Percentiles rank a stretch among this genome's conserved stretches.
phyloP scores from a whole-genome alignment of 352 stramenopile genomes.

The Thalassiosira ordinaria region DNA sequence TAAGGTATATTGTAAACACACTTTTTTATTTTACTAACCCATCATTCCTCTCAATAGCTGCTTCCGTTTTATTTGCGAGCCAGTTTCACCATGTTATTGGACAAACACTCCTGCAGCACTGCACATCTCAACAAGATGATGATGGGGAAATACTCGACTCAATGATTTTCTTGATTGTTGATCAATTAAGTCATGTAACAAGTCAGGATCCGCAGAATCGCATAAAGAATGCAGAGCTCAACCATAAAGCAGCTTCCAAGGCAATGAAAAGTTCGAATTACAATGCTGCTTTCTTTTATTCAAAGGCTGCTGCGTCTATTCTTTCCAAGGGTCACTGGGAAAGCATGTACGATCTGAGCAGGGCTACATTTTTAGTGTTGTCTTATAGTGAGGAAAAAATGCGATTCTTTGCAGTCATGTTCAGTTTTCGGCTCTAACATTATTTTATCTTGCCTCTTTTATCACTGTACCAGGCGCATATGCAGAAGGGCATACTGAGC shows the following conservation, averaged over 20 bases:
- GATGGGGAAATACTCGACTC: background rate
- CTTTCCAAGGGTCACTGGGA: slow-evolving; percentile 37
- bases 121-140: slow-evolving; percentile 9
- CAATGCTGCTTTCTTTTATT: slow-evolving; percentile 15
- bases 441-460: too few species aligned
- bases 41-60: too few species aligned
- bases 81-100: slow-evolving; percentile 35
- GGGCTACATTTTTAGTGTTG: slow-evolving; percentile 14
- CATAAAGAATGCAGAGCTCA: slow-evolving; percentile 34
- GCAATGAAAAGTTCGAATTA: slow-evolving; percentile 23
- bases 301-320: slow-evolving; percentile 19
- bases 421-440: too few species aligned
- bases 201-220: background rate
- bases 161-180: slow-evolving; percentile 26
- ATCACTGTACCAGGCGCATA: too few species aligned
- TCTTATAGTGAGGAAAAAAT: too few species aligned
- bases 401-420: too few species aligned
- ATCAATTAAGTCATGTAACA: slow-evolving; percentile 51
- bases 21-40: background rate
- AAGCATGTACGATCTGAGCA: slow-evolving; percentile 30
- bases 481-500: slow-evolving; percentile 7
- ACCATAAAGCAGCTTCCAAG: slow-evolving; percentile 26
- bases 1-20: background rate
- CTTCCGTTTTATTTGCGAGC: too few species aligned
- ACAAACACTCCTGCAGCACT: too few species aligned